These are phyloP conservation scores for Endocalyx cinctus DNA, from an alignment of 2,329 filamentous ascomycete genomes.

Conservation along the genomic window DNA sequence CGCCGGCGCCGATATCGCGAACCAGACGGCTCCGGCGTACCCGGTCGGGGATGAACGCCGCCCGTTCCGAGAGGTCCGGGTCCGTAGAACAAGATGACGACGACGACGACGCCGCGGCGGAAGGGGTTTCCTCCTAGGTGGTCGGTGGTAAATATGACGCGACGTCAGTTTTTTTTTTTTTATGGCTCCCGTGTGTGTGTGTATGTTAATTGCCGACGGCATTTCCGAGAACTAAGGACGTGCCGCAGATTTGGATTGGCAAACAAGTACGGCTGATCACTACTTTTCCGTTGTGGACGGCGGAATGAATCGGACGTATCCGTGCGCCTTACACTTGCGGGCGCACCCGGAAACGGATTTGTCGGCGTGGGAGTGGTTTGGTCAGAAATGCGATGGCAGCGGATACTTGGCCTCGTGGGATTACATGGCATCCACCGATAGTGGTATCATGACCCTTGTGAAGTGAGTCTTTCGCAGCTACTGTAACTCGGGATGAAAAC, in stretches of 20 bases:
- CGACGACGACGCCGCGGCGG: background rate
- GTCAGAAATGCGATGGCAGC: constrained; percentile 9
- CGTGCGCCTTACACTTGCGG: constrained; percentile 9
- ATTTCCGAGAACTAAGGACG: too few relatives aligned
- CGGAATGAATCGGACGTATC: background rate
- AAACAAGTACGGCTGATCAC: constrained; percentile 5
- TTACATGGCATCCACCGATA: constrained; percentile 11
- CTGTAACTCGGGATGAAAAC: background rate
- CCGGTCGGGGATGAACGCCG: too few relatives aligned
- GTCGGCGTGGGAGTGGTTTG: constrained; percentile 14
- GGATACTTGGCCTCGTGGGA: constrained; percentile 18
- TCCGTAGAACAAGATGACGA: background rate
- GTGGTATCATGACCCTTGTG: constrained; percentile 19
- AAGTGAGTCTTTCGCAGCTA: constrained; percentile 8
- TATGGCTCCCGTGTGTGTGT: too few relatives aligned
- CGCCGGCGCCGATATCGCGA: constrained; percentile 6
- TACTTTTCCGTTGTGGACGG: constrained; percentile 9
- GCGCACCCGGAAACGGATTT: constrained; percentile 8
- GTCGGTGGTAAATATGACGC: too few relatives aligned
- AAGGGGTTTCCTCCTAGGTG: too few relatives aligned
- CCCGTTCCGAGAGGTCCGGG: background rate
- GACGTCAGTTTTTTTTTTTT: too few relatives aligned
- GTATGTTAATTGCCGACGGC: too few relatives aligned
- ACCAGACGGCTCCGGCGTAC: constrained; percentile 3
- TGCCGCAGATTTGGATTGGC: constrained; percentile 10